These are phyloP conservation scores for Globisporangium rhizosaccharum DNA, from an alignment of 352 stramenopile genomes.

Conservation along the genomic window DNA sequence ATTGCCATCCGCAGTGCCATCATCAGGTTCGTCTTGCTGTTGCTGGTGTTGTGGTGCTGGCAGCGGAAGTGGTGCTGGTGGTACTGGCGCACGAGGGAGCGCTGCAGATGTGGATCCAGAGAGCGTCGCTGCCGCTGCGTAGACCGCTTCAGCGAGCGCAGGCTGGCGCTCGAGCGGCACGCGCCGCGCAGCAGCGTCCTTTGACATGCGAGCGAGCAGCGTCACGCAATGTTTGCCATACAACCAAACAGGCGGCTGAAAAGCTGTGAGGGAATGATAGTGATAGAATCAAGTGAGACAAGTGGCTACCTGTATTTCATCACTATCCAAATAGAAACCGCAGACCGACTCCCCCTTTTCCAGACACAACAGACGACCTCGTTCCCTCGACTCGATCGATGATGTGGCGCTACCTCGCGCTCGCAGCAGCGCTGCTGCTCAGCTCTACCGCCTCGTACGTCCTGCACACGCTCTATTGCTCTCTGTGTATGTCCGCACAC, in stretches of 20 bases:
- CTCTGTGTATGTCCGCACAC: not conserved
- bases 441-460: conserved; percentile 17
- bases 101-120: too few relatives aligned
- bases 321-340: not conserved
- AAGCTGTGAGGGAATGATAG: too few relatives aligned
- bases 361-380: not conserved
- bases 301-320: too few relatives aligned
- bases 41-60: not conserved
- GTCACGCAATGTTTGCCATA: too few relatives aligned
- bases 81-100: too few relatives aligned
- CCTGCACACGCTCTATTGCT: not conserved
- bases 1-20: not conserved
- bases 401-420: conserved; percentile 24
- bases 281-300: too few relatives aligned
- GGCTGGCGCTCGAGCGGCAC: too few relatives aligned
- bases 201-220: too few relatives aligned
- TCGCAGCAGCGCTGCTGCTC: conserved; percentile 30
- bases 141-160: too few relatives aligned
- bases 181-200: too few relatives aligned
- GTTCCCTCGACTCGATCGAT: conserved; percentile 4
- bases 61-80: not conserved
- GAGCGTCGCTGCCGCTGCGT: too few relatives aligned
- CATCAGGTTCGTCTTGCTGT: not conserved
- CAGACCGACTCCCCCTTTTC: not conserved
- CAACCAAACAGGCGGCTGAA: too few relatives aligned